These are phyloP conservation scores for Trichoderma asperellum DNA, from an alignment of 2,329 filamentous ascomycete species.

Conservation along the genomic window DNA sequence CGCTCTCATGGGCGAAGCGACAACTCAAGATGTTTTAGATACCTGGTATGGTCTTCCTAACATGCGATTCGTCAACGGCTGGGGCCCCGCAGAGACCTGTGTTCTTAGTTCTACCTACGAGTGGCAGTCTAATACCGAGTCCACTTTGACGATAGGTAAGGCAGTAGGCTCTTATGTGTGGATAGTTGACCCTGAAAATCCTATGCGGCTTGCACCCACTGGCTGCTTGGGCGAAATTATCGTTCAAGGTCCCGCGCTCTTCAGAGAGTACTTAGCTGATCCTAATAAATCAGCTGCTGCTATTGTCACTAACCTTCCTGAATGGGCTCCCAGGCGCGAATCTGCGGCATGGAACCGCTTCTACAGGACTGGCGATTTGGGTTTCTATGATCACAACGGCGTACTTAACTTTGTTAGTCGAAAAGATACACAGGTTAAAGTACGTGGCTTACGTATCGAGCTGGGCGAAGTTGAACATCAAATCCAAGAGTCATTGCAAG, in stretches of 20 bases:
- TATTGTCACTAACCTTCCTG: background rate
- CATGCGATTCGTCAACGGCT: conserved; percentile 30
- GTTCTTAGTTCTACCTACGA: conserved; percentile 15
- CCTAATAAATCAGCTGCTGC: conserved; percentile 16
- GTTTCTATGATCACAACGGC: conserved; percentile 46
- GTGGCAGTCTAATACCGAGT: conserved; percentile 16
- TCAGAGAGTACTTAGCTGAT: conserved; percentile 25
- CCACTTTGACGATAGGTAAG: conserved; percentile 18
- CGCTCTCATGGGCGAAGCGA: conserved; percentile 28
- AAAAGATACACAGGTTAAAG: conserved; percentile 61
- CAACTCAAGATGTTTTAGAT: conserved; percentile 21
- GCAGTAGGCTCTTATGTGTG: conserved; percentile 12
- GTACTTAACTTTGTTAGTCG: conserved; percentile 51
- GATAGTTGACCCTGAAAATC: conserved; percentile 26
- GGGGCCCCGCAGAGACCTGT: conserved; percentile 32
- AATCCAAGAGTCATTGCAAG: background rate
- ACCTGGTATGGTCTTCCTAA: conserved; percentile 26
- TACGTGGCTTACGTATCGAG: conserved; percentile 63
- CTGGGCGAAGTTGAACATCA: conserved; percentile 39
- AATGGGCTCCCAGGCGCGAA: conserved; percentile 13
- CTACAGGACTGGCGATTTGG: conserved; percentile 56
- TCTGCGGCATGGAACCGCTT: conserved; percentile 27
- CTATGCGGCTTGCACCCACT: conserved; percentile 21
- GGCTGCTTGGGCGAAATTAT: conserved; percentile 28
- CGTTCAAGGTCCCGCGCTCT: conserved; percentile 24